Evolutionary conservation across 768 basidiomycete genomes (phyloP).

Genomic region (Lanmaoa pseudosensibilis): DNA sequence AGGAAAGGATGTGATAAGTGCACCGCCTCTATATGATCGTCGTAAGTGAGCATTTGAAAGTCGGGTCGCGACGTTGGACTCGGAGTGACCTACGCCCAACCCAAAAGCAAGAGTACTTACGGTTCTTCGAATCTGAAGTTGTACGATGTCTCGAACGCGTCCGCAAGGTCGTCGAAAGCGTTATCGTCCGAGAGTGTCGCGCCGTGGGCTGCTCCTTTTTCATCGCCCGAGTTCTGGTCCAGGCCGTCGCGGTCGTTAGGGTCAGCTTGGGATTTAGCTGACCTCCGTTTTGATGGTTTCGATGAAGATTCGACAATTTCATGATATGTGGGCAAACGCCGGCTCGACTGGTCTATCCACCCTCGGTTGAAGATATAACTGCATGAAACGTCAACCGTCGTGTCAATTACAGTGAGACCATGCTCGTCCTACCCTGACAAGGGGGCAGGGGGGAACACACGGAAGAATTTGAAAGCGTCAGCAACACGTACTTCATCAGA

Average conservation of each 20-base stretch:
- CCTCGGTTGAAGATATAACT: slow-evolving; percentile 98
- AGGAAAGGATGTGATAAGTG: slow-evolving; percentile 70
- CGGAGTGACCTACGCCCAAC: neutral
- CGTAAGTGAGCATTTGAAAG: neutral
- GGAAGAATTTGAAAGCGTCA: neutral
- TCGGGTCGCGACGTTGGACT: neutral
- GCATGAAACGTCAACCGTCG: slow-evolving; percentile 1
- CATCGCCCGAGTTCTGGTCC: slow-evolving; percentile 12
- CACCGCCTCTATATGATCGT: slow-evolving; percentile 52
- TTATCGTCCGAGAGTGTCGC: slow-evolving; percentile 55
- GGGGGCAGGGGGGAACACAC: neutral
- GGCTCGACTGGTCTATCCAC: slow-evolving; percentile 83
- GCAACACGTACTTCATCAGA: slow-evolving; percentile 71
- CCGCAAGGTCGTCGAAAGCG: slow-evolving; percentile 87
- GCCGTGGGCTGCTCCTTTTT: slow-evolving; percentile 28
- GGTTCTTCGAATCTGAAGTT: slow-evolving; percentile 98
- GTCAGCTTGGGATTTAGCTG: slow-evolving; percentile 13
- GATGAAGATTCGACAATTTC: slow-evolving; percentile 61
- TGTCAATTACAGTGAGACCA: neutral
- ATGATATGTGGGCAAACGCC: slow-evolving; percentile 79
- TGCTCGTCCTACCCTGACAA: neutral
- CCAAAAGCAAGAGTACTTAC: slow-evolving; percentile 45
- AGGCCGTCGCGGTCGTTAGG: slow-evolving; percentile 16
- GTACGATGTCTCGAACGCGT: slow-evolving; percentile 93
- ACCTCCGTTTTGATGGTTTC: slow-evolving; percentile 27